A percentile compares a stretch with the other conserved stretches of the same genome.
Evolutionary conservation across 306 rosid species (phyloP).

Genomic region (Abrus pulchellus): DNA sequence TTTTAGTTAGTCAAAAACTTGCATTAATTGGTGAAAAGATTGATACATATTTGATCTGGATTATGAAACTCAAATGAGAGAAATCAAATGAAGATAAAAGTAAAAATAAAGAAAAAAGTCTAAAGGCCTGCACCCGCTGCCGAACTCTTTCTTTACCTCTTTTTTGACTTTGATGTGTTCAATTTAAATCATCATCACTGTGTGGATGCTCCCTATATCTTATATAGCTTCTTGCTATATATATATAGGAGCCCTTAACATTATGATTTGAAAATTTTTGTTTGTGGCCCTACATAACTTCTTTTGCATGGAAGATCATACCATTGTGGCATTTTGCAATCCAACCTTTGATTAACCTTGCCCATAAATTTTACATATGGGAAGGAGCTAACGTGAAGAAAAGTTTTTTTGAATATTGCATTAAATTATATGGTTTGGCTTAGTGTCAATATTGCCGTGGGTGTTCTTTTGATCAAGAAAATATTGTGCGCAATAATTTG

Average conservation of each 20-base stretch:
- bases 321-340: neutral
- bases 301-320: slow-evolving; percentile 28
- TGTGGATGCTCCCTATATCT: slow-evolving; percentile 25
- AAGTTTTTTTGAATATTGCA: neutral
- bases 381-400: neutral
- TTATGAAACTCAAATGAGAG: neutral
- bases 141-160: slow-evolving; percentile 18
- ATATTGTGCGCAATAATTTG: neutral
- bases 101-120: neutral
- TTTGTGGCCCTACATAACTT: slow-evolving; percentile 9
- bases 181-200: slow-evolving; percentile 32
- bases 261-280: neutral
- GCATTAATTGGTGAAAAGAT: slow-evolving; percentile 23
- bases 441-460: neutral
- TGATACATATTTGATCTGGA: neutral
- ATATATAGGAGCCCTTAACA: neutral
- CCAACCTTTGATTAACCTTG: neutral
- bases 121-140: slow-evolving; percentile 6
- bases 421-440: neutral
- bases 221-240: neutral
- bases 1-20: slow-evolving; percentile 38
- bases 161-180: slow-evolving; percentile 47
- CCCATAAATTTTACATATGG: neutral
- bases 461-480: slow-evolving; percentile 28
- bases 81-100: neutral